Conservation (phyloP, 2,329 filamentous ascomycete genomes). For the Penicillium rolfsii region DNA sequence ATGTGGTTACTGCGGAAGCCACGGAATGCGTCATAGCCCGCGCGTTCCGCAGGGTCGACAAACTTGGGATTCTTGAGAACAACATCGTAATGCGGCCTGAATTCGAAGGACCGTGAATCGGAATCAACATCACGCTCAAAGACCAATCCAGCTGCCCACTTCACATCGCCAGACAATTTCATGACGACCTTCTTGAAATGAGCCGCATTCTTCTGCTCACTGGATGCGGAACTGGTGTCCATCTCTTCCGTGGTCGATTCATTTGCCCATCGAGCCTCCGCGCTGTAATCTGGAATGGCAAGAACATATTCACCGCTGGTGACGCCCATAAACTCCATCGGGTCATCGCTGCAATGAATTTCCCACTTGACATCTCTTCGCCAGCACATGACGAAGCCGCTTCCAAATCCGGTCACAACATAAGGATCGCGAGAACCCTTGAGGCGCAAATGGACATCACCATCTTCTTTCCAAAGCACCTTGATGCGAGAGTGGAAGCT, state of each 20-base stretch:
- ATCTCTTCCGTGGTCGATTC: slow-evolving; percentile 53
- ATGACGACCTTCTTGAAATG: slow-evolving; percentile 97
- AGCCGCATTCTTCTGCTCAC: slow-evolving; percentile 70
- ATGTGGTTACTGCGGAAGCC: slow-evolving; percentile 98
- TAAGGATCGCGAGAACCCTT: slow-evolving; percentile 93
- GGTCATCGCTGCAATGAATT: slow-evolving; percentile 81
- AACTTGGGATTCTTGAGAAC: slow-evolving; percentile 79
- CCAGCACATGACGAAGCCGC: slow-evolving; percentile 98
- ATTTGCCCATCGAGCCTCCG: slow-evolving; percentile 72
- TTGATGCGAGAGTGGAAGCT: slow-evolving; percentile 91
- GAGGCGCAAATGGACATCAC: slow-evolving; percentile 88
- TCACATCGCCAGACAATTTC: slow-evolving; percentile 96
- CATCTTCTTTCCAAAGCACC: slow-evolving; percentile 91
- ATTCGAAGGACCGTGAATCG: slow-evolving; percentile 78
- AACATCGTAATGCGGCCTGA: slow-evolving; percentile 90
- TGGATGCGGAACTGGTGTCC: slow-evolving; percentile 64
- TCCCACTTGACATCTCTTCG: slow-evolving; percentile 89
- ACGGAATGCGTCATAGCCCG: slow-evolving; percentile 84
- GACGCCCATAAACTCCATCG: slow-evolving; percentile 91
- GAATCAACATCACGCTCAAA: slow-evolving; percentile 82
- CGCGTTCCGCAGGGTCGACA: slow-evolving; percentile 61
- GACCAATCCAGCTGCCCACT: slow-evolving; percentile 86
- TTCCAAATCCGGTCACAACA: slow-evolving; percentile 85
- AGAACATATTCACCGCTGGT: slow-evolving; percentile 94
- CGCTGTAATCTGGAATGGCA: slow-evolving; percentile 89